Conservation (phyloP, 78 protist genomes). For the Dictyostelium capitatum region DNA sequence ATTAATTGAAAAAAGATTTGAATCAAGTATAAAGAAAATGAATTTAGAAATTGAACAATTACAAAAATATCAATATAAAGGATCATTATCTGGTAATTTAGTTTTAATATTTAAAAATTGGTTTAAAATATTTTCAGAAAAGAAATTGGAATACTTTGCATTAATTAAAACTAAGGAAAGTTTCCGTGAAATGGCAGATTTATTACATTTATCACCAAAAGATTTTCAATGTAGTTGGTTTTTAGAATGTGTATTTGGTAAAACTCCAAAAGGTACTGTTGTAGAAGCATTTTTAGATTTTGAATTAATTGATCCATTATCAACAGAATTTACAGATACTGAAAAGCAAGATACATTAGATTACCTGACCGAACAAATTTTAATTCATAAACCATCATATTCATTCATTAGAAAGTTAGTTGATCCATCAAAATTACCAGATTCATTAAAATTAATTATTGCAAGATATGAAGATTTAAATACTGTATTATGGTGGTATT, state of each 20-base stretch:
- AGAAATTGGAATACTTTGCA: constrained; percentile 69
- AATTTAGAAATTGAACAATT: constrained; percentile 18
- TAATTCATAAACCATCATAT: constrained; percentile 43
- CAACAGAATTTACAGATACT: background rate
- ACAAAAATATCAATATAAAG: constrained; percentile 4
- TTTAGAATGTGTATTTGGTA: constrained; percentile 1
- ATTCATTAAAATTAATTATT: constrained; percentile 16
- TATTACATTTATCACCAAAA: constrained; percentile 66
- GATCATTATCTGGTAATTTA: constrained; percentile 36
- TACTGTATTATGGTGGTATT: constrained; percentile 68
- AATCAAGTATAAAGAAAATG: background rate
- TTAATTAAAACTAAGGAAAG: constrained; percentile 61
- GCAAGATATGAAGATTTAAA: constrained; percentile 45
- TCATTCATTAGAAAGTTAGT: constrained; percentile 42
- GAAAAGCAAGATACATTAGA: background rate
- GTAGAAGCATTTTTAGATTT: constrained; percentile 30
- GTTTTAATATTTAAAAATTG: constrained; percentile 33
- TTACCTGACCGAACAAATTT: background rate
- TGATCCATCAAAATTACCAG: background rate
- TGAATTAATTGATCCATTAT: background rate
- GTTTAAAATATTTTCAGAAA: constrained; percentile 50
- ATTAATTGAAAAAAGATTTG: background rate
- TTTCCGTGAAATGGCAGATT: constrained; percentile 67
- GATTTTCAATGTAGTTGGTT: constrained; percentile 75
- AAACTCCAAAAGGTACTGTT: background rate